Base-by-base conservation (phyloP, 2,329 filamentous ascomycete genomes). In the Alternaria triticina region DNA sequence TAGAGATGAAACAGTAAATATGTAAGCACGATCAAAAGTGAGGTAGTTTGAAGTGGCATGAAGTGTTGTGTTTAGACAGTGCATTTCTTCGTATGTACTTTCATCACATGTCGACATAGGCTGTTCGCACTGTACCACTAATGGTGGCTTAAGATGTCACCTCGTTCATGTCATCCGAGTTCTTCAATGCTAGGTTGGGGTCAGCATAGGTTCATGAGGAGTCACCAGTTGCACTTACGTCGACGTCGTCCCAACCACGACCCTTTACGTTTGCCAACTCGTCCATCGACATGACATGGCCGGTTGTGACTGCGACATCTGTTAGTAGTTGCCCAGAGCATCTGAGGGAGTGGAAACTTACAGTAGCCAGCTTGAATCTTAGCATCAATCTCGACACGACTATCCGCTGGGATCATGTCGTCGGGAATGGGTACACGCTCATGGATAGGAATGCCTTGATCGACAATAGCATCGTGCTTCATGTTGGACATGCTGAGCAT, bases 401-500 rank as follows among this genome's bases (percentile, higher is more conserved):
- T 97, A 81, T 98, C 96, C 67, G 90, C 92, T 12, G 96, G 96
- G 73, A 98, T 97, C 87, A 96, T 89, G 30, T 96, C 91, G 69
- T 97, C 93, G 5, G 95, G 96, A 68, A 98, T 93, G 64, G 96
- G 94, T 51, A 98, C 90, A 64, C 94, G 88, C 82, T 97, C 94
- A 74, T 91, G 86, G 72, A 97, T 97, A 28, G 93, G 92, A 70
- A 94, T 94, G 60, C 92, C 92, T 83, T 94, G 91, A 62, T 89
- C 87, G 57, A 96, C 92, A 75, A 96, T 95, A 57, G 92, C 92
- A 82, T 96, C 92, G 81, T 96, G 90, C 84, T 96, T 95, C 92
- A 95, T 94, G 82, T 98, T 97, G 82, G 93, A 97, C 96, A 98
- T 98, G 83, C 93, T 97, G 73, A 97, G 84, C 96, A 98, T 99